phyloP scores from a whole-genome alignment of 169 alveolate species.

The Perkinsus chesapeaki region DNA sequence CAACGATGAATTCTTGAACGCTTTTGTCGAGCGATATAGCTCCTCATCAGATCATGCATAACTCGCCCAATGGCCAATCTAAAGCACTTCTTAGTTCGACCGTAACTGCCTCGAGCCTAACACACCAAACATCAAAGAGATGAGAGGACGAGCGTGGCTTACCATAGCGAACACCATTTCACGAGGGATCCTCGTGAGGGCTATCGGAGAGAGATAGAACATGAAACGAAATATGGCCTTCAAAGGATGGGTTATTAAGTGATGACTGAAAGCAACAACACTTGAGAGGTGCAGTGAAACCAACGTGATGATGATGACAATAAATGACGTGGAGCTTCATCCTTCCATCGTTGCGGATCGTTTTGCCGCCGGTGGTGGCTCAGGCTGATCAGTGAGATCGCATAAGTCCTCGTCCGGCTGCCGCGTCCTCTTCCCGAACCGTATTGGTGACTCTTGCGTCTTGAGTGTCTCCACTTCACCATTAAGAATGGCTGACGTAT shows the following conservation, averaged over 20 bases:
- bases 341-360: neutral
- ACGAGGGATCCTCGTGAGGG: constrained; percentile 28
- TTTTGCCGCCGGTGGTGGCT: neutral
- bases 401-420: neutral
- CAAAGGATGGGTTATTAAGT: neutral
- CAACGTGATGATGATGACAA: neutral
- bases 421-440: neutral
- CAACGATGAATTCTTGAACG: constrained; percentile 20
- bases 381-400: neutral
- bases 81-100: constrained; percentile 27
- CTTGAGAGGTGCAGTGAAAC: neutral
- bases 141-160: neutral
- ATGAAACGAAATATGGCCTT: neutral
- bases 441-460: neutral
- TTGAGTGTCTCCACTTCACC: neutral
- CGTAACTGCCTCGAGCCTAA: constrained; percentile 19
- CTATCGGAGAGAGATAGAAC: neutral
- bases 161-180: constrained; percentile 25
- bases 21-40: constrained; percentile 18
- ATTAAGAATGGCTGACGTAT: neutral
- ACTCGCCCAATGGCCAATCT: constrained; percentile 24
- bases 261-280: neutral
- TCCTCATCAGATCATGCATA: constrained; percentile 13
- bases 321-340: neutral
- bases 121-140: neutral